Percentiles rank a stretch among this genome's conserved stretches.
Evolutionary conservation across 2,329 filamentous ascomycete genomes (phyloP).

Genomic region (Aspergillus pseudoglaucus): DNA sequence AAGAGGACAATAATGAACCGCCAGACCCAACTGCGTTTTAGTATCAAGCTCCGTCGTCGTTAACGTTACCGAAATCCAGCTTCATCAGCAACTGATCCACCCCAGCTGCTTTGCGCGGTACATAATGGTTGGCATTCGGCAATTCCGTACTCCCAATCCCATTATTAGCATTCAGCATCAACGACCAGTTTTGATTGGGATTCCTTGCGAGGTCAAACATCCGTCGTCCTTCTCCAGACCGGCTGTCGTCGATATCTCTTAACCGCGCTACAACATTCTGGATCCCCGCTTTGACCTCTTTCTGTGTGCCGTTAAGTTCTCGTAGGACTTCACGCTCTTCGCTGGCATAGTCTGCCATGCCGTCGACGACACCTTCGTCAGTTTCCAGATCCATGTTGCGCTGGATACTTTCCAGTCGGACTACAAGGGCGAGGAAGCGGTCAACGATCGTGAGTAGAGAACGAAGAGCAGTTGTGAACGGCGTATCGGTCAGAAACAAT

Average conservation of each 20-base stretch:
- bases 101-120: conserved; percentile 67
- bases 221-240: conserved; percentile 36
- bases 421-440: conserved; percentile 69
- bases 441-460: conserved; percentile 55
- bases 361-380: conserved; percentile 74
- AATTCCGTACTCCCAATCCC: not conserved
- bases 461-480: conserved; percentile 36
- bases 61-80: conserved; percentile 55
- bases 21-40: not conserved
- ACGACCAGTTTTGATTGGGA: conserved; percentile 19
- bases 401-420: conserved; percentile 70
- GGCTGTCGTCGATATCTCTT: conserved; percentile 54
- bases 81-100: conserved; percentile 88
- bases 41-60: conserved; percentile 9
- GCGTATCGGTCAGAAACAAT: conserved; percentile 37
- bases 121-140: conserved; percentile 43
- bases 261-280: conserved; percentile 54
- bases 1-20: not conserved
- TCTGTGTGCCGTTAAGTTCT: conserved; percentile 59
- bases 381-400: conserved; percentile 71
- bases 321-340: conserved; percentile 65
- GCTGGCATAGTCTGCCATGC: conserved; percentile 61
- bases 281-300: conserved; percentile 60
- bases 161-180: conserved; percentile 15
- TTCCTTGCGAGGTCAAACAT: conserved; percentile 24